Conservation (phyloP, 345 rosid species). For the Clarkia xantiana region DNA sequence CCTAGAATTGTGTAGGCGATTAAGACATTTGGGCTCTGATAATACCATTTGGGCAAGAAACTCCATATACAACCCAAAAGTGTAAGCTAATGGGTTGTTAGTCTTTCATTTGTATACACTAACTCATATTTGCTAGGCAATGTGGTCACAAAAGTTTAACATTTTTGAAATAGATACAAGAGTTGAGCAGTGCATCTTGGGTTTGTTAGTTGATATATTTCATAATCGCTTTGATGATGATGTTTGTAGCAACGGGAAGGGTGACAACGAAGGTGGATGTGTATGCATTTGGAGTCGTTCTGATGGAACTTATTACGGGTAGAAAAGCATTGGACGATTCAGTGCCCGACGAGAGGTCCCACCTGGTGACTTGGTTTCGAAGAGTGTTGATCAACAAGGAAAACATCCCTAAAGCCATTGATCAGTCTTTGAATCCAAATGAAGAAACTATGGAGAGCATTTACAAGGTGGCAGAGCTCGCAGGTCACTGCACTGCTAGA, state of each 20-base stretch:
- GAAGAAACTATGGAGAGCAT: constrained; percentile 60
- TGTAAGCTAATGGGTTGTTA: too few relatives aligned
- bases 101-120: too few relatives aligned
- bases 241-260: constrained; percentile 83
- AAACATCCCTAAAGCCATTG: constrained; percentile 45
- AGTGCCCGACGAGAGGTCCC: constrained; percentile 55
- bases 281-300: constrained; percentile 73
- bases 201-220: too few relatives aligned
- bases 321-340: constrained; percentile 66
- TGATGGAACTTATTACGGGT: constrained; percentile 84
- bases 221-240: too few relatives aligned
- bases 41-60: too few relatives aligned
- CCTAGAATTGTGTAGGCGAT: too few relatives aligned
- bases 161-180: too few relatives aligned
- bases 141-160: too few relatives aligned
- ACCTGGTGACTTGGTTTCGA: constrained; percentile 82
- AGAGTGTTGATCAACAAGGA: constrained; percentile 48
- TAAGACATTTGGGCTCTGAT: too few relatives aligned
- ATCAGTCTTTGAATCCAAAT: constrained; percentile 34
- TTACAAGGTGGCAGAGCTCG: constrained; percentile 57
- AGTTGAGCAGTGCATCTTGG: too few relatives aligned
- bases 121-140: too few relatives aligned
- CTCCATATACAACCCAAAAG: too few relatives aligned
- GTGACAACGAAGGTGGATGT: constrained; percentile 86
- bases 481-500: constrained; percentile 79